Evolutionary conservation across 306 rosid species (phyloP).

Genomic region (Prunus mume): DNA sequence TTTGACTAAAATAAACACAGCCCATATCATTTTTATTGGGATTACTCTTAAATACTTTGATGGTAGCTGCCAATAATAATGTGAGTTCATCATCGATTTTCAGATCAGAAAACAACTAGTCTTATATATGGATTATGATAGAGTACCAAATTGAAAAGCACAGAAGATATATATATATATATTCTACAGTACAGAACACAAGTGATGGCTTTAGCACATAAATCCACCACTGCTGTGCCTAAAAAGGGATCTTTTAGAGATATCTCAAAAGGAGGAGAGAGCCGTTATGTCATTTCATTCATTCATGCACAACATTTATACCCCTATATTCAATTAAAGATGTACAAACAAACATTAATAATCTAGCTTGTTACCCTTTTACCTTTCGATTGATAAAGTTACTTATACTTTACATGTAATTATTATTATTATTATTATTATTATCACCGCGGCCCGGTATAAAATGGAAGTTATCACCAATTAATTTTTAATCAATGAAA

Average conservation of each 20-base stretch:
- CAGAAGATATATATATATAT: background rate
- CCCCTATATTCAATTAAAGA: background rate
- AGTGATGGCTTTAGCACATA: slow-evolving; percentile 10
- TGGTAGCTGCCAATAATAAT: background rate
- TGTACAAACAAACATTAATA: background rate
- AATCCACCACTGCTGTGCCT: slow-evolving; percentile 2
- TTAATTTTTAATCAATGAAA: no score
- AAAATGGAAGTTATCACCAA: background rate
- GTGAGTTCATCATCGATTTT: background rate
- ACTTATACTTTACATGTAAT: background rate
- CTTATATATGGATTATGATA: slow-evolving; percentile 1
- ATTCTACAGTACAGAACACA: no score
- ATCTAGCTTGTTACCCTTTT: background rate
- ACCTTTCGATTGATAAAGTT: background rate
- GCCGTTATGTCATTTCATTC: slow-evolving; percentile 41
- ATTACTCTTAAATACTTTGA: background rate
- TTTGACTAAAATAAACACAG: background rate
- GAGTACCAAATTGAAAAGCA: slow-evolving; percentile 7
- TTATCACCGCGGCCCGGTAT: background rate
- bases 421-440: background rate
- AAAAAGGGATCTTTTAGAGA: slow-evolving; percentile 56
- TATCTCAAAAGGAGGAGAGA: slow-evolving; percentile 50
- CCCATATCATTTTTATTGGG: background rate
- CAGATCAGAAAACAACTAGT: background rate
- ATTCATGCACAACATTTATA: background rate